phyloP scores from a whole-genome alignment of 2,329 filamentous ascomycete species.

The Calonectria montana region DNA sequence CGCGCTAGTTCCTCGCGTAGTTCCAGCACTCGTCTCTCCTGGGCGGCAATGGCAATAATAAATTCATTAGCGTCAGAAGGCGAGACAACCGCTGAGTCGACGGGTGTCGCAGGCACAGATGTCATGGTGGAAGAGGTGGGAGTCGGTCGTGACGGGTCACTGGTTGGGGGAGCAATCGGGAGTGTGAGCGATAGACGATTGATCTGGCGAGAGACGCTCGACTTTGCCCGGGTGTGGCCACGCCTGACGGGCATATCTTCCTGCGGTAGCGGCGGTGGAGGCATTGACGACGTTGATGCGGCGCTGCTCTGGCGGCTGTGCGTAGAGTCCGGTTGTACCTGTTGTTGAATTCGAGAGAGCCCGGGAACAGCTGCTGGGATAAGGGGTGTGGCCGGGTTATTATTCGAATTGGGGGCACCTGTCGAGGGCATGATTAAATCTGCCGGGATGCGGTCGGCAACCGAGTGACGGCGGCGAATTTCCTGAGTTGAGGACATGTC shows the following conservation, averaged over 20 bases:
- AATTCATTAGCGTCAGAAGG: constrained; percentile 73
- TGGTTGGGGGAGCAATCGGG: constrained; percentile 68
- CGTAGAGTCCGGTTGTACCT: constrained; percentile 23
- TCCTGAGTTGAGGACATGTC: constrained; percentile 52
- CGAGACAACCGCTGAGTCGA: constrained; percentile 55
- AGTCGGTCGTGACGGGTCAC: constrained; percentile 63
- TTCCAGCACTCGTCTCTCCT: constrained; percentile 91
- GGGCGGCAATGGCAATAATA: constrained; percentile 89
- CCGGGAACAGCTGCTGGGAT: constrained; percentile 24
- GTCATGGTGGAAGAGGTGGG: constrained; percentile 53
- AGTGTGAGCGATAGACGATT: constrained; percentile 72
- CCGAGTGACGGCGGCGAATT: constrained; percentile 54
- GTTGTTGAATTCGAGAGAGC: constrained; percentile 27
- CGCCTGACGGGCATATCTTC: constrained; percentile 55
- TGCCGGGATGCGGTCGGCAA: constrained; percentile 49
- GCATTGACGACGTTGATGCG: constrained; percentile 43
- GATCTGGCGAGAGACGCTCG: constrained; percentile 63
- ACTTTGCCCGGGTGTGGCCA: constrained; percentile 61
- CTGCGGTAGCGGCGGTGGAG: constrained; percentile 50
- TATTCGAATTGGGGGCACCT: constrained; percentile 34
- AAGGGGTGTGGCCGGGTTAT: constrained; percentile 24
- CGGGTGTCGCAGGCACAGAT: constrained; percentile 64
- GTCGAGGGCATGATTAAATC: constrained; percentile 41
- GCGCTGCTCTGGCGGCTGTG: constrained; percentile 32
- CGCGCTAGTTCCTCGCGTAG: constrained; percentile 88